A percentile compares a stretch with the other conserved stretches of the same genome.
Conservation (phyloP, 768 basidiomycete species). For the Tylopilus cervinicoccineus region DNA sequence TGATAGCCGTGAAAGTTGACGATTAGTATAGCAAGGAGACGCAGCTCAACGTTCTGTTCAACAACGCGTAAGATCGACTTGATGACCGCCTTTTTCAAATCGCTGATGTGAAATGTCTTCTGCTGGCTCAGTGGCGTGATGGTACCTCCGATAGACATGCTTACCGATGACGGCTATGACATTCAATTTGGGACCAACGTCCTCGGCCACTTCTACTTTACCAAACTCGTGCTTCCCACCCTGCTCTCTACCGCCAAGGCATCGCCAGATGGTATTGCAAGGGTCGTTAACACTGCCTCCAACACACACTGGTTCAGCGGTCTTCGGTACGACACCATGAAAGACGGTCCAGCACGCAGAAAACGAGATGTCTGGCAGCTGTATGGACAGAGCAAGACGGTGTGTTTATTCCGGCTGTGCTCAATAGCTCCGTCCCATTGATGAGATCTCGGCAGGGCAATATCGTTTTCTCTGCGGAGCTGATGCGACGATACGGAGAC, state of each 20-base stretch:
- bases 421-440: neutral
- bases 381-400: slow-evolving; percentile 33
- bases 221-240: slow-evolving; percentile 33
- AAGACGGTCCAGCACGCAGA: slow-evolving; percentile 23
- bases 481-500: slow-evolving; percentile 39
- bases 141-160: slow-evolving; percentile 23
- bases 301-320: slow-evolving; percentile 19
- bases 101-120: neutral
- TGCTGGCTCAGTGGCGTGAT: slow-evolving; percentile 29
- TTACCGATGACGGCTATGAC: slow-evolving; percentile 40
- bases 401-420: neutral
- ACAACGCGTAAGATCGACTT: slow-evolving; percentile 26
- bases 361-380: neutral
- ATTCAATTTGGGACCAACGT: slow-evolving; percentile 39
- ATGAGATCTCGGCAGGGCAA: slow-evolving; percentile 35
- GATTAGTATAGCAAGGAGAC: slow-evolving; percentile 14
- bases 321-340: slow-evolving; percentile 27
- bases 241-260: slow-evolving; percentile 29
- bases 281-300: slow-evolving; percentile 36
- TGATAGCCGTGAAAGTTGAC: neutral
- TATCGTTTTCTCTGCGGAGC: slow-evolving; percentile 40
- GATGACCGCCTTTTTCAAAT: neutral
- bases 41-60: slow-evolving; percentile 24
- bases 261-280: slow-evolving; percentile 29
- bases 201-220: slow-evolving; percentile 35